Conservation (phyloP, 2,329 filamentous ascomycete genomes). For the Trichoderma citrinoviride region DNA sequence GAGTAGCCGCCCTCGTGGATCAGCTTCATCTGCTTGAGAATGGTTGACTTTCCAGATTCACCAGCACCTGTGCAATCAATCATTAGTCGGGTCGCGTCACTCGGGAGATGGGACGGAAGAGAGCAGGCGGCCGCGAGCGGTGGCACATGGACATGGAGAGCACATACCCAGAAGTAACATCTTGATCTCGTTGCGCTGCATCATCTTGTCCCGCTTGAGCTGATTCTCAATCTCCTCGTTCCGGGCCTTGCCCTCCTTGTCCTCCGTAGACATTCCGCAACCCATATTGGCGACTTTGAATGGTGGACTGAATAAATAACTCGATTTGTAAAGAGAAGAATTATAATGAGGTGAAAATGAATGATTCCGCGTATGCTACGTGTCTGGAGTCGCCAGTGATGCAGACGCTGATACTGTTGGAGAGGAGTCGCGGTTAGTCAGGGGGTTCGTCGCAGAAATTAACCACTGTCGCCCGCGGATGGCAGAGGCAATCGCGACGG, state of each 20-base stretch:
- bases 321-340: conserved; percentile 1
- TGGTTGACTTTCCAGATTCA: conserved; percentile 92
- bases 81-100: background rate
- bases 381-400: conserved; percentile 13
- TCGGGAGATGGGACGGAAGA: background rate
- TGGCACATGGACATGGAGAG: no score
- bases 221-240: conserved; percentile 99
- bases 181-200: conserved; percentile 99
- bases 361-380: conserved; percentile 13
- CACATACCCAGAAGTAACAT: conserved; percentile 90
- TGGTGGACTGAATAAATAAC: conserved; percentile 23
- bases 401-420: conserved; percentile 12
- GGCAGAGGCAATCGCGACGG: conserved; percentile 7
- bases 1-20: conserved; percentile 99
- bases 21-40: conserved; percentile 99
- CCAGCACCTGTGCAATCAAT: conserved; percentile 70
- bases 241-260: conserved; percentile 99
- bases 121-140: background rate
- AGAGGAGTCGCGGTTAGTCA: conserved; percentile 6
- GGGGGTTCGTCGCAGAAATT: conserved; percentile 5
- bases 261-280: conserved; percentile 99
- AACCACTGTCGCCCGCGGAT: background rate
- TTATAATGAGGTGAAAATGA: background rate
- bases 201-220: conserved; percentile 96
- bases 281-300: conserved; percentile 72